Base-by-base conservation (phyloP, 257 asterid species). In the Gardenia jasminoides region DNA sequence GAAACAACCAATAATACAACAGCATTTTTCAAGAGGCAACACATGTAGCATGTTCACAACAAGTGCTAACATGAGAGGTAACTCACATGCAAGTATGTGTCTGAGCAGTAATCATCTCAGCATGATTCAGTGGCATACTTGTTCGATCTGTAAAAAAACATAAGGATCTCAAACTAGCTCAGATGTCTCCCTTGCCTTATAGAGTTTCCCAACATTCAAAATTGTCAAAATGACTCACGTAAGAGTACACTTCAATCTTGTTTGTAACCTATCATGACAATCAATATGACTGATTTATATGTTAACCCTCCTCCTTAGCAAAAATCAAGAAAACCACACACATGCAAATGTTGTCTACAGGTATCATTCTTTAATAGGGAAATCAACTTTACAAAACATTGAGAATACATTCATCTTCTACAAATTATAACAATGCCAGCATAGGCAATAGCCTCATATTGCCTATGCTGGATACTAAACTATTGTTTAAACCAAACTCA, bases 81-180 rank as follows among this genome's bases (percentile, higher is more conserved):
- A 80, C 95, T 92, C 79, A 95, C 99, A 77, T 59, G 94, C 99
- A 95, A 80, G 90, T 80, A n/a, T 86, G 81, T 22, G 97, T 89
- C 83, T 78, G 87, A 67, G 92, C 79, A 84, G 91, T 93, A 81
- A 95, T 90, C 90, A 66, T 83, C 80, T 92, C 98, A 48, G 96
- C 82, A 79, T 92, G 93, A 86, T 92, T 90, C 85, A 95, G 81
- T 15, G 77, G 92, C 90, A 95, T 87, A 87, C 90, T 86, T 56
- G 97, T 78, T 84, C 94, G 92, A 86, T 95, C 99, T 95, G 92
- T 81, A 85, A 79, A 19, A 78, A 69, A 75, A 47, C 72, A 86
- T 6, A 76, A 74, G 58, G 43, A 16, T 68, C 17, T 78, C 68
- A 75, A 43, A 70, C 48, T 67, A 17, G 67, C 30, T 24, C 17